These are phyloP conservation scores for Geotrichum klebahnii DNA, from an alignment of 1,139 yeast species.

Conservation along the genomic window DNA sequence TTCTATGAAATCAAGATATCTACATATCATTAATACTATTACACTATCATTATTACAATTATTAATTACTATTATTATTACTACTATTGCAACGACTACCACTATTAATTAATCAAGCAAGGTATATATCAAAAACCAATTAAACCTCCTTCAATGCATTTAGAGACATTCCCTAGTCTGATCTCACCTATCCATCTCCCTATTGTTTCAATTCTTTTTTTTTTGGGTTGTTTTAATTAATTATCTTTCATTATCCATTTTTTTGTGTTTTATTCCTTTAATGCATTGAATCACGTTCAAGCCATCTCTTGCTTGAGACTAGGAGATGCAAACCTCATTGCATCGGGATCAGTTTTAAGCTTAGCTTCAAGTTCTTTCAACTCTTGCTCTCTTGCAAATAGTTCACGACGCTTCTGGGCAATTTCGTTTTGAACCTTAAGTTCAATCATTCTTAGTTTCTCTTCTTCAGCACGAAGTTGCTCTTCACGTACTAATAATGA, in stretches of 20 bases:
- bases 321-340: slow-evolving; percentile 49
- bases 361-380: slow-evolving; percentile 75
- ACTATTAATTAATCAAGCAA: slow-evolving; percentile 2
- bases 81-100: too few relatives aligned
- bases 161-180: neutral
- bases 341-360: slow-evolving; percentile 35
- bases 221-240: neutral
- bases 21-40: neutral
- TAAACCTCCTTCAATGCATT: neutral
- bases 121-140: neutral
- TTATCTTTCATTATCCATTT: too few relatives aligned
- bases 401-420: slow-evolving; percentile 77
- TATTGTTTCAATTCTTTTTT: neutral
- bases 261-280: neutral
- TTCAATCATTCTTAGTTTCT: slow-evolving; percentile 41
- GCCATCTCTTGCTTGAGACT: slow-evolving; percentile 45
- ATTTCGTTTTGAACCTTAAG: slow-evolving; percentile 89
- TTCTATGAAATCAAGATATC: too few relatives aligned
- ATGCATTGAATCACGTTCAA: neutral
- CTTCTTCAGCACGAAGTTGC: slow-evolving; percentile 43
- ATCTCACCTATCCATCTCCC: neutral
- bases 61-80: too few relatives aligned
- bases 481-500: slow-evolving; percentile 40
- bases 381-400: slow-evolving; percentile 84
- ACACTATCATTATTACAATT: neutral